Base-by-base conservation (phyloP, 495 filamentous ascomycete species). In the Lophiotrema nucula region DNA sequence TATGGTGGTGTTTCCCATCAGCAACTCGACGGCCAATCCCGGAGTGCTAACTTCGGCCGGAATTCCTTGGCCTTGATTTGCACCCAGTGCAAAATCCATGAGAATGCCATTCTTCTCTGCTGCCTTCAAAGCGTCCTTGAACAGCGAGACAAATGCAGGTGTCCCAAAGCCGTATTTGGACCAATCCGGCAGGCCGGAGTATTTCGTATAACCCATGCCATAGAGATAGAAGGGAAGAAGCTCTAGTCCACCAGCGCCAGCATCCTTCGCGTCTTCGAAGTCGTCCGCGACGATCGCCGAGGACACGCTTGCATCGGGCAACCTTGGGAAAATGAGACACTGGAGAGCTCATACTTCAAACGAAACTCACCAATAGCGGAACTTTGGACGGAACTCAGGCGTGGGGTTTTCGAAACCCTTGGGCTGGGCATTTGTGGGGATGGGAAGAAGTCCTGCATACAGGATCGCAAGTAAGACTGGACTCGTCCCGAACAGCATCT, bases 51-150 rank as follows among this genome's bases (percentile, higher is more conserved):
- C 45, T 6, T 55, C 39, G 1, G 73, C 70, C 5, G 79, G 79
- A n/a, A 80, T 76, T 39, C 79, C 78, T 37, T 73, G 68, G 5
- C 74, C 79, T 54, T 76, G 73, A 59, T 76, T 76, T 0, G 79
- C 72, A 3, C 79, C 79, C 10, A 81, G 23, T 0, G 77, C 60
- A 66, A 79, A 79, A 53, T 81, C 78, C 60, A 81, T 71, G 8
- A 70, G 39, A 13, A 81, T 43, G 0, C 68, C 74, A 37, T 70
- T 56, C 13, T 78, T 70, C 10, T 72, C 67, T 10, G 71, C 64
- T 1, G 73, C 70, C 21, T 71, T 43, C 3, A 79, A 53, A 1
- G 73, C 69, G 3, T 63, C 69, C 15, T 71, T 48, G 47, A 77
- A 70, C 5, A 78, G 33, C 8, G 70, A 55, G 15, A 64, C 69